A percentile compares a stretch with the other conserved stretches of the same genome.
phyloP scores from a whole-genome alignment of 192 early-diverging fungal species.

The Umbelopsis sp. region DNA sequence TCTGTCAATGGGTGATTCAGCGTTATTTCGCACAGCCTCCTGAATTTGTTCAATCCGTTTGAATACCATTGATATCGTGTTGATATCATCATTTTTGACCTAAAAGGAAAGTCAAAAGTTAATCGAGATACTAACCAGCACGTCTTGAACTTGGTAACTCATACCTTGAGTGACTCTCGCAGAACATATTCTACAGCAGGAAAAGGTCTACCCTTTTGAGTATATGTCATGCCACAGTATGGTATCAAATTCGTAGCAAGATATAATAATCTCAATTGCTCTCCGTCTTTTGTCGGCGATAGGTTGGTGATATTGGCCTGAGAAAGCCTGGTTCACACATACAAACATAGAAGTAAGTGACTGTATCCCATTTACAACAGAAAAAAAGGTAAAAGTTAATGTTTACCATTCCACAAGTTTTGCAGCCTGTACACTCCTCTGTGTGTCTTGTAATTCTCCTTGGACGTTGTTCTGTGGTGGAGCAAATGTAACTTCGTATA shows the following conservation, averaged over 20 bases:
- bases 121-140: too few species aligned
- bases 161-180: constrained; percentile 66
- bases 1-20: constrained; percentile 16
- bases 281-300: neutral
- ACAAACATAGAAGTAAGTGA: neutral
- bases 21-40: constrained; percentile 18
- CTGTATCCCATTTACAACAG: neutral
- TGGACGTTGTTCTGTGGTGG: constrained; percentile 36
- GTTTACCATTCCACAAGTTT: constrained; percentile 48
- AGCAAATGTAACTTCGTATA: constrained; percentile 51
- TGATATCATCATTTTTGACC: constrained; percentile 38
- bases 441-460: constrained; percentile 29
- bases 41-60: constrained; percentile 27
- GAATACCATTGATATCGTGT: constrained; percentile 39
- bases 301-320: neutral
- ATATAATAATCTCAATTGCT: constrained; percentile 47
- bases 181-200: constrained; percentile 52
- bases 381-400: neutral
- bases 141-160: too few species aligned
- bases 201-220: constrained; percentile 47
- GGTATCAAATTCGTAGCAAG: constrained; percentile 63
- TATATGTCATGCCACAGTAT: constrained; percentile 40
- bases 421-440: constrained; percentile 39
- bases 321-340: neutral
- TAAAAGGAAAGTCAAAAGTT: neutral